Base-by-base conservation (phyloP, 805 yeast genomes). In the Millerozyma miso region DNA sequence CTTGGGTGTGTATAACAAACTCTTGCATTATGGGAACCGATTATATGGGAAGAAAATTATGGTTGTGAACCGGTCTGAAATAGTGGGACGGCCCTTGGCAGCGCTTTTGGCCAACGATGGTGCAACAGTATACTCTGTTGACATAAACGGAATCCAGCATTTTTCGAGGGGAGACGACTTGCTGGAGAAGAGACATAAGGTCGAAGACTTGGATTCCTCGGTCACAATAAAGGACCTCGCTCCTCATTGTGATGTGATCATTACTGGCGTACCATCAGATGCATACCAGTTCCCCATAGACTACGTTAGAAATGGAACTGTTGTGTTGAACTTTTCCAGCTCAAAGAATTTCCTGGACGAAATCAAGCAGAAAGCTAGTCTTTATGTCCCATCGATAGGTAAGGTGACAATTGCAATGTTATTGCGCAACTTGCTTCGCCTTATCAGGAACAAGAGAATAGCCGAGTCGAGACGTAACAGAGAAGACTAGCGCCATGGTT, bases 51-150 rank as follows among this genome's bases (percentile, higher is more conserved):
- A 89, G 65, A 91, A 93, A 40, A 76, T 91, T 43, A 82, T 95
- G 38, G 82, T 93, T 36, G 90, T 93, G 40, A 93, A 93, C 67
- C 76, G 99, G 57, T 86, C 96, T 10, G 99, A 93, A 65, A 91
- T 93, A 56, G 99, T 93, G 17, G 99, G 99, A 10, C 80, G 99
- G 53, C 99, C 99, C 1, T 70, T 93, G 46, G 98, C 98, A 29
- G 98, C 99, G 0, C 65, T 93, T 31, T 71, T 93, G 49, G 98
- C 99, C 15, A 93, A 93, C 58, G 99, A 93, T 59, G 99, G 99
- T 48, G 99, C 99, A 17, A 84, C 83, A 1, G 98, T 93, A 2
- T 93, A 85, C 62, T 90, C 98, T 1, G 91, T 82, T 2, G 98
- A 93, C 59, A 67, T 93, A 39, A 81, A 85, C 55, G 86, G 88